Base-by-base conservation (phyloP, 139 green algal species). In the Micromonas commoda region DNA sequence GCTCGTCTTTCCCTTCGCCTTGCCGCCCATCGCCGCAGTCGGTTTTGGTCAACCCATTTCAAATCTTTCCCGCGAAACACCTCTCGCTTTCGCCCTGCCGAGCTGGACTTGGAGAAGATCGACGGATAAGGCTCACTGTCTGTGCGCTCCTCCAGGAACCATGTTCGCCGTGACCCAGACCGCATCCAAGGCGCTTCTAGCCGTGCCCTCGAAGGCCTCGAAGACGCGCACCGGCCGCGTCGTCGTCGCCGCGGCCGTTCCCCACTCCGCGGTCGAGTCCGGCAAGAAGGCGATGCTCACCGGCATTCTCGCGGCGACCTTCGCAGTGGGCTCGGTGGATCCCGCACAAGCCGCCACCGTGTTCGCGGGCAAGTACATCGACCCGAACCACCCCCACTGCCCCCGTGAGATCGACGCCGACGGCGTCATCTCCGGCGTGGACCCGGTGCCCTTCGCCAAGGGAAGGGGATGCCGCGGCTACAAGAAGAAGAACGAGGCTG, bases 311-410 rank as follows among this genome's bases (percentile, higher is more conserved):
- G n/a, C n/a, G n/a, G n/a, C n/a, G n/a, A n/a, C n/a, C n/a, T n/a
- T n/a, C n/a, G n/a, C n/a, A n/a, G n/a, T n/a, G n/a, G n/a, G n/a
- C n/a, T n/a, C n/a, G n/a, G n/a, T n/a, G n/a, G n/a, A n/a, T n/a
- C n/a, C n/a, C n/a, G n/a, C n/a, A n/a, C n/a, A n/a, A n/a, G 45
- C 31, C 3, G 5, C 39, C 4, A 70, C 71, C 29, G 63, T 80
- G 4, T 82, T 82, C 71, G 51, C 21, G 21, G 79, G 79, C 3
- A n/a, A 31, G 3, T 83, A 77, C 64, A 26, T 60, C 23, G 79
- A 83, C 52, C 45, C 79, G 23, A 83, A 83, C 64, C 79, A 83
- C 52, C 79, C 79, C 3, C 64, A 66, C 4, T 83, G 79, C 33
- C 71, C 71, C 9, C 71, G 79, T 24, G 24, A 21, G 23, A 77